phyloP scores from a whole-genome alignment of 164 flowering plant genomes.

The Tetracentron sinense region DNA sequence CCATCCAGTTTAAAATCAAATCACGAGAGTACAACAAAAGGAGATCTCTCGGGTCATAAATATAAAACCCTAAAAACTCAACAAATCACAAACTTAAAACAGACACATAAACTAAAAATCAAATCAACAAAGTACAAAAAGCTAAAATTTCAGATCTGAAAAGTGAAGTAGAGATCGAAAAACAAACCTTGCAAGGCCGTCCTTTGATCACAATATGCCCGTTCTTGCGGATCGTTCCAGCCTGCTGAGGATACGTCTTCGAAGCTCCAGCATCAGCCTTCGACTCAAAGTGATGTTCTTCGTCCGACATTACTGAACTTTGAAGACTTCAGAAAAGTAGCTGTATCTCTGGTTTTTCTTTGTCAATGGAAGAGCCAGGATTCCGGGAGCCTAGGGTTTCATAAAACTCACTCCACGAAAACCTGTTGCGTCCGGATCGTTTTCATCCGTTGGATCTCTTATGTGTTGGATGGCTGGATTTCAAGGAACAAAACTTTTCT shows the following conservation, averaged over 20 bases:
- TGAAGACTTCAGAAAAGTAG: too few species aligned
- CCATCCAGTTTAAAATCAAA: too few species aligned
- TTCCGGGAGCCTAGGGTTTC: neutral
- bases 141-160: neutral
- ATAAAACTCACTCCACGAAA: neutral
- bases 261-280: too few species aligned
- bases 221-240: constrained; percentile 41
- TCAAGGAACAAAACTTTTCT: neutral
- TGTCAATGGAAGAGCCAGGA: neutral
- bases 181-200: constrained; percentile 29
- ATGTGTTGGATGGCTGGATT: neutral
- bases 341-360: too few species aligned
- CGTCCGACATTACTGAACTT: too few species aligned
- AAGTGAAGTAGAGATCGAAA: neutral
- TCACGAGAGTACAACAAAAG: too few species aligned
- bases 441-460: neutral
- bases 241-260: too few species aligned
- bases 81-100: neutral
- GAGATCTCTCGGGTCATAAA: neutral
- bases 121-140: neutral
- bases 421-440: constrained; percentile 1
- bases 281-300: too few species aligned
- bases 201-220: constrained; percentile 29
- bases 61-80: neutral
- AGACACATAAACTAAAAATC: neutral